phyloP scores from a whole-genome alignment of 495 filamentous ascomycete genomes.

The Corynascus novoguineensis region DNA sequence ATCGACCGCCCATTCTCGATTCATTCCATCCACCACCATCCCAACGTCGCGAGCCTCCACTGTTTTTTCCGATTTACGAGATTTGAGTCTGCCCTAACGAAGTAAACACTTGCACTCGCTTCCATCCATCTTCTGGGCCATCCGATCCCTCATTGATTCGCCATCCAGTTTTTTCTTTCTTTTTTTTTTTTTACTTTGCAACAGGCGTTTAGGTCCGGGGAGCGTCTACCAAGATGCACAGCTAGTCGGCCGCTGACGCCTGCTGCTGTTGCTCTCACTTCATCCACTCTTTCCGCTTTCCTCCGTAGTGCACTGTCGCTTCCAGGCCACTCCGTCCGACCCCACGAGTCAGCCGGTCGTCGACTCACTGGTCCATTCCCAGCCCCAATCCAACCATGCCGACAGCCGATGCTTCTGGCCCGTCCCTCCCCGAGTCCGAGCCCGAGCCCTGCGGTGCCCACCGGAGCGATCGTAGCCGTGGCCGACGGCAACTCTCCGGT shows the following conservation, averaged over 20 bases:
- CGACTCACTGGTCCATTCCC: neutral
- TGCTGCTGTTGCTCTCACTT: constrained; percentile 6
- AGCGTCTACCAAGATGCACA: constrained; percentile 17
- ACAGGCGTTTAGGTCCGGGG: neutral
- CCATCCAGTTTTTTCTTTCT: too few relatives aligned
- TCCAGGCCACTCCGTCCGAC: too few relatives aligned
- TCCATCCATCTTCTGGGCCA: neutral
- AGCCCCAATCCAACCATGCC: constrained; percentile 16
- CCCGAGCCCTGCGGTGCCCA: constrained; percentile 5
- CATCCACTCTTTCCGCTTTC: neutral
- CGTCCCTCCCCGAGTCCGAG: constrained; percentile 1
- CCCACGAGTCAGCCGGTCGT: constrained; percentile 8
- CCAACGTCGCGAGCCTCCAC: neutral
- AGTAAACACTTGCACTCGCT: neutral
- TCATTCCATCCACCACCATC: constrained; percentile 1
- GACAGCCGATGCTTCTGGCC: constrained; percentile 7
- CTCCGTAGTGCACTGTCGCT: constrained; percentile 1
- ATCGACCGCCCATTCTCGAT: neutral
- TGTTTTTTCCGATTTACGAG: constrained; percentile 8
- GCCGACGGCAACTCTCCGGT: neutral
- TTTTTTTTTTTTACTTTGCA: too few relatives aligned
- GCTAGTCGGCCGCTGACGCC: constrained; percentile 17
- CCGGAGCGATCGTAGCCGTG: constrained; percentile 2
- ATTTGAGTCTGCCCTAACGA: neutral
- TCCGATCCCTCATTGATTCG: neutral